These are phyloP conservation scores for Ceratobasidium papillatum DNA, from an alignment of 1,284 basidiomycete genomes.

Conservation along the genomic window DNA sequence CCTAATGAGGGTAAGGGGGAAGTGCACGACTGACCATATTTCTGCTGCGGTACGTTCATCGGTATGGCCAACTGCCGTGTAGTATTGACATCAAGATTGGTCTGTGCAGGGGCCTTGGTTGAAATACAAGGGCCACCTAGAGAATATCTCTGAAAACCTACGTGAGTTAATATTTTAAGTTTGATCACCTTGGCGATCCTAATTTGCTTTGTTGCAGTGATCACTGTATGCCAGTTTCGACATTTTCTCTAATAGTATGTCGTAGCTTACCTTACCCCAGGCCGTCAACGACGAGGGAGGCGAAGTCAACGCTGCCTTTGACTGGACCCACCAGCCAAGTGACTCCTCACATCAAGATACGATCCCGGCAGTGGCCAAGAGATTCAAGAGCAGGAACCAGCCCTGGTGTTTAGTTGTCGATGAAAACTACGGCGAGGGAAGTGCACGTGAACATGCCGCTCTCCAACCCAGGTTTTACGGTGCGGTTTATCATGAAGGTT, in stretches of 20 bases:
- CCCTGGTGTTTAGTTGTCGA: conserved; percentile 97
- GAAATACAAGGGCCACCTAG: conserved; percentile 97
- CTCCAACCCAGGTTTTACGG: conserved; percentile 97
- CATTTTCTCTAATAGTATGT: neutral
- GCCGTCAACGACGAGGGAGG: conserved; percentile 94
- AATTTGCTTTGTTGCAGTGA: conserved; percentile 58
- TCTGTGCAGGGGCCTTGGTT: conserved; percentile 89
- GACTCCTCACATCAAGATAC: conserved; percentile 71
- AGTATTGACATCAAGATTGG: neutral
- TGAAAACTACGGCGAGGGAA: conserved; percentile 97
- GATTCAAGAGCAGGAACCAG: conserved; percentile 79
- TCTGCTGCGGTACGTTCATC: conserved; percentile 80
- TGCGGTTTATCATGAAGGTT: conserved; percentile 49
- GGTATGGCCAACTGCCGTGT: conserved; percentile 16
- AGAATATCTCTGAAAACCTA: conserved; percentile 96
- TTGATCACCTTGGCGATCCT: conserved; percentile 54
- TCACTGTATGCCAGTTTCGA: conserved; percentile 56
- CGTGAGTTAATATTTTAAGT: conserved; percentile 60
- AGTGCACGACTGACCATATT: conserved; percentile 99
- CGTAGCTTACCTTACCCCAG: conserved; percentile 50
- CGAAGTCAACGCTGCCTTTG: conserved; percentile 88
- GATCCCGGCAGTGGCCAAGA: conserved; percentile 89
- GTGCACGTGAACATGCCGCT: conserved; percentile 97
- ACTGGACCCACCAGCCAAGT: conserved; percentile 59
- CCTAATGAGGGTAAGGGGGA: conserved; percentile 91